Evolutionary conservation across 2,329 filamentous ascomycete genomes (phyloP).

Genomic region (Diaporthe aspalathi): DNA sequence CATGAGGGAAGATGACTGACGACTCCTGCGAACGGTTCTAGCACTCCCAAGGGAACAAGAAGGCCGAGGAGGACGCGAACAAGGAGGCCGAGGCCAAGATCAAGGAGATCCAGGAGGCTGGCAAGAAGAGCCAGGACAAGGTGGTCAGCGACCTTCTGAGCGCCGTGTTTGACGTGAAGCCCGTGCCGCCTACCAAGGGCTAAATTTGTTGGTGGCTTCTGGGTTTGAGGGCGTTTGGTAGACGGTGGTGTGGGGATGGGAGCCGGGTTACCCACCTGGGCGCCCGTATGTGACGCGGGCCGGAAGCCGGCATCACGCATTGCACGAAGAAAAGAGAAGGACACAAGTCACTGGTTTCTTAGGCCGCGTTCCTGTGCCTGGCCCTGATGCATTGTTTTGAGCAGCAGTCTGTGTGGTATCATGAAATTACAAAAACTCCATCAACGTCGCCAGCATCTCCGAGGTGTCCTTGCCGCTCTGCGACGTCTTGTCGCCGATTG

Average conservation of each 20-base stretch:
- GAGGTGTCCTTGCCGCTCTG: slow-evolving; percentile 68
- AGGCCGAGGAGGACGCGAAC: slow-evolving; percentile 81
- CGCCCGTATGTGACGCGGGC: background rate
- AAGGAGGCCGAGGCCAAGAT: slow-evolving; percentile 86
- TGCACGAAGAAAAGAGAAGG: slow-evolving; percentile 24
- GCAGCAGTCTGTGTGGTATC: slow-evolving; percentile 35
- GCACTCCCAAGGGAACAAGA: slow-evolving; percentile 91
- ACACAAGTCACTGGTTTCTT: slow-evolving; percentile 12
- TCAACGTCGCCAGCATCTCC: slow-evolving; percentile 66
- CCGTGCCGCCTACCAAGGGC: slow-evolving; percentile 61
- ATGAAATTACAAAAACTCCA: slow-evolving; percentile 58
- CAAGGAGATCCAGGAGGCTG: slow-evolving; percentile 82
- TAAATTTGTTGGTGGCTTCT: slow-evolving; percentile 17
- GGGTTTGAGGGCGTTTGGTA: no score
- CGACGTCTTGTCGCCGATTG: slow-evolving; percentile 59
- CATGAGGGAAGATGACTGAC: slow-evolving; percentile 28
- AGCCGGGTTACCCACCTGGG: background rate
- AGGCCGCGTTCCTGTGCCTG: slow-evolving; percentile 10
- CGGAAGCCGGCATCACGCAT: slow-evolving; percentile 20
- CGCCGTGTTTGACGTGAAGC: slow-evolving; percentile 87
- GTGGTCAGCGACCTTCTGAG: slow-evolving; percentile 86
- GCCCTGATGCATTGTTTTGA: slow-evolving; percentile 24
- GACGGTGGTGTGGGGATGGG: background rate
- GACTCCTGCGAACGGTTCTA: slow-evolving; percentile 52
- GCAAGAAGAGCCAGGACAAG: slow-evolving; percentile 80